Evolutionary conservation across 495 filamentous ascomycete genomes (phyloP), one percentile per base, ranked within the genome.

Genomic region (Clavariopsis aquatica): DNA sequence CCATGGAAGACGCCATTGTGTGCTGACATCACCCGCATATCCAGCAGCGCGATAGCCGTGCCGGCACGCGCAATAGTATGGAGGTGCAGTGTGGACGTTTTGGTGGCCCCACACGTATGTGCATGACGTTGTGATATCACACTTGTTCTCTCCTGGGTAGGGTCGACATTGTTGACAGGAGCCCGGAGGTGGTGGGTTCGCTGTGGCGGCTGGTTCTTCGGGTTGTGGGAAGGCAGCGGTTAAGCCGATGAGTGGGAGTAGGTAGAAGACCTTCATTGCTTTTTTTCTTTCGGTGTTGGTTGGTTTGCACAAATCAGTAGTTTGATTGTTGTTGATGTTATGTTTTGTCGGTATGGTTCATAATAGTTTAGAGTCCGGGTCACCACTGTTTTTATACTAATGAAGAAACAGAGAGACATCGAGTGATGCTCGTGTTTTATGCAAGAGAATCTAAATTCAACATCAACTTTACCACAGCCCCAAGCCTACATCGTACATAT

Each of bases 1-100:
- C 19, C 71, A 73, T 3, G 60, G 59, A 4, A 73, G 52, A 6
- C 74, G 61, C 59, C 66, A 76, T 20, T 71, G 62, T 4, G 29
- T 45, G 12, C 26, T 19, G n/a, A 19, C 2, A n/a, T 61, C 58
- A 17, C 47, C 47, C 1, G 49, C 58, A 13, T 12, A 17, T 0
- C 43, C 59, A 24, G 26, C 49, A 2, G 60, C 66, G 2, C 15
- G 28, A 23, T 71, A 71, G 43, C 69, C 69, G 26, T 27, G 13
- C 4, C 52, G 46, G 49, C 58, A 61, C 1, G 58, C 58, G 47
- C 58, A 61, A 27, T 61, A 61, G 66, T 64, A 52, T 7, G 63
- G 55, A 8, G 49, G 7, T 9, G 52, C 54, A 20, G 26, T 2
- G 41, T 4, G 24, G 27, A 22, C n/a, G 29, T 19, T 26, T 23